Conservation (phyloP, 2,329 filamentous ascomycete species). For the Trichoderma citrinoviride region DNA sequence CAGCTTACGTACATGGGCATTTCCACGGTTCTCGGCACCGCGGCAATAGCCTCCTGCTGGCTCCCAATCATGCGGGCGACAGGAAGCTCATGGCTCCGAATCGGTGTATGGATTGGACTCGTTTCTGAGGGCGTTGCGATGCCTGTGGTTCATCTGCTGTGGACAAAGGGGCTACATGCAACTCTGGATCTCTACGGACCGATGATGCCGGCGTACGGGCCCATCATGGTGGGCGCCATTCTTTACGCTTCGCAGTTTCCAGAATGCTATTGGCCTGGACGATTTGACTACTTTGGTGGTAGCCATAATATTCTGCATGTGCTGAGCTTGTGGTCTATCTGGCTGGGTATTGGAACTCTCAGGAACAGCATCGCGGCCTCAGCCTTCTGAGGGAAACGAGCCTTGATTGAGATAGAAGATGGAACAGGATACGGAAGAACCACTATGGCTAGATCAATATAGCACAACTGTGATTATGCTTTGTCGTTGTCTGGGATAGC, state of each 20-base stretch:
- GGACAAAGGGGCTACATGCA: background rate
- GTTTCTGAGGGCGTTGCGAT: background rate
- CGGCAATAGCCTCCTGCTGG: background rate
- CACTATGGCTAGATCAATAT: background rate
- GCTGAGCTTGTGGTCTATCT: background rate
- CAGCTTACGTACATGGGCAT: background rate
- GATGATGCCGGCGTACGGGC: background rate
- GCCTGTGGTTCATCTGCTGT: background rate
- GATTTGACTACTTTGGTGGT: background rate
- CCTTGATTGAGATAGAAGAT: background rate
- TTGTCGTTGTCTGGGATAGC: background rate
- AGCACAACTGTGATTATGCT: background rate
- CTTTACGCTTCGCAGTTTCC: background rate
- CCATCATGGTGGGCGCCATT: background rate
- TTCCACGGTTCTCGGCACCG: background rate
- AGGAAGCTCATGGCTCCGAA: background rate
- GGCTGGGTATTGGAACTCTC: background rate
- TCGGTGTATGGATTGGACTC: background rate
- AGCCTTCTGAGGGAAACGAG: too few species aligned
- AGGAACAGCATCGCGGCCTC: background rate
- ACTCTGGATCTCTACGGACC: background rate
- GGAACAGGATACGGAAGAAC: background rate
- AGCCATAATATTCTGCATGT: constrained; percentile 11
- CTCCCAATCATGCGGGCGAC: background rate
- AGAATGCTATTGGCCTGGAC: background rate